Evolutionary conservation across 2,329 filamentous ascomycete genomes (phyloP), one percentile per base, ranked within the genome.

Genomic region (Domatiomyces globalis): DNA sequence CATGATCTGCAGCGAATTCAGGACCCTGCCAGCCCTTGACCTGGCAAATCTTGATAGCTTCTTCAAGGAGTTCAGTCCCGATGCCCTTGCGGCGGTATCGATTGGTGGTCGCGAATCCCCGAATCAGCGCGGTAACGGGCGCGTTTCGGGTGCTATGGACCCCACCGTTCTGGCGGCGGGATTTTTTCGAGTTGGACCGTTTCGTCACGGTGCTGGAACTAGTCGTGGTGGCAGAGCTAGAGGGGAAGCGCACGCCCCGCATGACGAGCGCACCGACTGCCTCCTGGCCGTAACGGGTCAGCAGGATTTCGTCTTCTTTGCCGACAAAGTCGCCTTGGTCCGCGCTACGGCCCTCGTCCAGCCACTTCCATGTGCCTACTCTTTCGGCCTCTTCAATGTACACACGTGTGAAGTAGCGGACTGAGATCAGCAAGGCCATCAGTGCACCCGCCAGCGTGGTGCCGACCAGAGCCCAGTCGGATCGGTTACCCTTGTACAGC

Each of bases 51-150:
- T 74, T 74, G 2, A 89, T 80, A 1, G 84, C 86, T 59, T 85
- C 83, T 58, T 83, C 77, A 46, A 95, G 71, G 61, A 95, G 68
- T 29, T 81, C 82, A 43, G 71, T 74, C 2, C 87, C 88, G 20
- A 94, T 72, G 0, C 87, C 87, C 56, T 79, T 78, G 29, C 78
- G 73, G 22, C 88, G 76, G 65, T 87, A 87, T 58, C 74, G 73
- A 48, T 81, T 68, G 63, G 75, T 75, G 1, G 87, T 85, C 1
- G 87, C 90, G 87, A 88, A 95, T 1, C 85, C 87, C 25, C 85
- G 78, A 52, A 95, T 82, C 25, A 51, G 20, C 5, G 48, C 56
- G 2, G 51, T 56, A 18, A 51, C 33, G 17, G 53, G 54, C 10
- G 49, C 43, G 15, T 56, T 54, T 18, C 49, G 51, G 52, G 22